Evolutionary conservation across 176 grass and related monocot species (phyloP).

Genomic region (Bonia amplexicaulis): DNA sequence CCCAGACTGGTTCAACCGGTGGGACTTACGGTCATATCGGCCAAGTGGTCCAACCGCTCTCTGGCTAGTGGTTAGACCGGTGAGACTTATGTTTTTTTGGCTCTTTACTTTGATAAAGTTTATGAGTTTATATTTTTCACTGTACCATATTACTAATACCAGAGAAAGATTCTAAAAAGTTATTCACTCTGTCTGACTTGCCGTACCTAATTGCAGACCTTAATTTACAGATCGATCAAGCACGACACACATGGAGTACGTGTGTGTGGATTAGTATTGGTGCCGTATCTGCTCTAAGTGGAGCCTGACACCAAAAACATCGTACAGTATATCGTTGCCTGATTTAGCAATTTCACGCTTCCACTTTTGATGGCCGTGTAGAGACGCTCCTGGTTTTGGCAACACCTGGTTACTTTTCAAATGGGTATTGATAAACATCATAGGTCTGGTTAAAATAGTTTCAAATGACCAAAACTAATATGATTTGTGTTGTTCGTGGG

Average conservation of each 20-base stretch:
- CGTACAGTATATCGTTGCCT: background rate
- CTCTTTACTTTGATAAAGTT: no score
- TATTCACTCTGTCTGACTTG: no score
- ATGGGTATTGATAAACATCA: no score
- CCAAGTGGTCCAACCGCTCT: no score
- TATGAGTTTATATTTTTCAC: no score
- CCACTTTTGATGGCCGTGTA: background rate
- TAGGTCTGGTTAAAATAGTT: background rate
- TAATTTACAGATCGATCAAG: background rate
- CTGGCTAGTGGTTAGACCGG: no score
- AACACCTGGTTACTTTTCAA: background rate
- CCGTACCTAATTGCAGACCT: no score
- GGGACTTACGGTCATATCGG: no score
- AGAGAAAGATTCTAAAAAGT: no score
- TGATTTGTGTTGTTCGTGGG: background rate
- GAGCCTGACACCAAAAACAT: background rate
- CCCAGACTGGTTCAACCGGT: no score
- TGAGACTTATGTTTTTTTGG: no score
- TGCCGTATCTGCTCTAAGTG: background rate
- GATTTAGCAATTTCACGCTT: slow-evolving; percentile 13
- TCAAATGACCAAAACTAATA: background rate
- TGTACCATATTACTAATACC: no score
- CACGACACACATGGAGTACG: background rate
- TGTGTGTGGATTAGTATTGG: background rate
- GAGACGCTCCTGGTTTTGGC: background rate